Percentiles rank a stretch among this genome's conserved stretches.
phyloP scores from a whole-genome alignment of 2,329 filamentous ascomycete genomes.

The Neophaeococcomyces aloes region DNA sequence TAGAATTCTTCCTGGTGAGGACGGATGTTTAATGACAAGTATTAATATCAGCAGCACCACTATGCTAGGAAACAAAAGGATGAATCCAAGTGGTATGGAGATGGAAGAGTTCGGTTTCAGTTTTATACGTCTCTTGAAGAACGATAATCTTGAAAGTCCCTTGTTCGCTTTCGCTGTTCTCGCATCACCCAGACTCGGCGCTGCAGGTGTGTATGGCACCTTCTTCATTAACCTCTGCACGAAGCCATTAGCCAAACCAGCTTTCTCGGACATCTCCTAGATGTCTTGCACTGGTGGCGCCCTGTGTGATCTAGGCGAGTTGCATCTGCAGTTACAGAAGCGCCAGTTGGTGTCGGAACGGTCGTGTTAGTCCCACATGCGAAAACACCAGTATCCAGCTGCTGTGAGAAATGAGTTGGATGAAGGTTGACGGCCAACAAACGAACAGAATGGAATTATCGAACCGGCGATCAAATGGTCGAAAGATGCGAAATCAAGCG shows the following conservation, averaged over 20 bases:
- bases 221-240: conserved; percentile 45
- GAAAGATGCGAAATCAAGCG: too few species aligned
- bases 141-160: conserved; percentile 51
- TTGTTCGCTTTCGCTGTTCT: conserved; percentile 33
- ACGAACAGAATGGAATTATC: too few species aligned
- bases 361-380: too few species aligned
- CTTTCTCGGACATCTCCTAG: conserved; percentile 8
- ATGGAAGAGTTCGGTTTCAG: conserved; percentile 84
- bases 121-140: conserved; percentile 76
- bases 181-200: conserved; percentile 37
- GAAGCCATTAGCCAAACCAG: conserved; percentile 36
- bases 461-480: too few species aligned
- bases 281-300: neutral
- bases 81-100: conserved; percentile 83
- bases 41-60: conserved; percentile 84
- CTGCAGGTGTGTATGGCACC: conserved; percentile 36
- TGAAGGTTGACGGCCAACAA: too few species aligned
- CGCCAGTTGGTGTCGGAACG: too few species aligned
- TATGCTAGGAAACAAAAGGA: conserved; percentile 83
- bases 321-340: conserved; percentile 1
- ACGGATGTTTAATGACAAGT: conserved; percentile 79
- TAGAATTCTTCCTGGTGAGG: conserved; percentile 67
- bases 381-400: too few species aligned
- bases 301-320: neutral
- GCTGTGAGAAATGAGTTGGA: too few species aligned